These are phyloP conservation scores for Yarrowia sp. DNA, from an alignment of 805 yeast species.

Conservation along the genomic window DNA sequence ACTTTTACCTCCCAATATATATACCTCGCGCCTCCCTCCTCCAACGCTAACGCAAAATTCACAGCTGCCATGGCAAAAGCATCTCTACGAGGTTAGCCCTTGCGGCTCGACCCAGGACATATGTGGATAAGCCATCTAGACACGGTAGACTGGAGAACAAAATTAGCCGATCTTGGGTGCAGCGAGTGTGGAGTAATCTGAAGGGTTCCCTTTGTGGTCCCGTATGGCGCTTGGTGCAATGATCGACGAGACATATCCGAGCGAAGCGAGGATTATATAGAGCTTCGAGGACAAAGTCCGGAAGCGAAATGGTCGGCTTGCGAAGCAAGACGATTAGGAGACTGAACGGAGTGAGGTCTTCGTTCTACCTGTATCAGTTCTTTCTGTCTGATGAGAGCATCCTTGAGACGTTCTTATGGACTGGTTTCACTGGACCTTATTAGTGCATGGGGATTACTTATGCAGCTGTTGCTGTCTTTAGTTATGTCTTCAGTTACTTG, in stretches of 20 bases:
- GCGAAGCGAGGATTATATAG: not conserved
- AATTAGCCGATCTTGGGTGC: slow-evolving; percentile 62
- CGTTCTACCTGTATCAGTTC: too few species aligned
- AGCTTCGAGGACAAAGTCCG: too few species aligned
- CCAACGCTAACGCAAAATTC: slow-evolving; percentile 37
- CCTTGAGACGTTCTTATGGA: too few species aligned
- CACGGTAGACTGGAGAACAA: slow-evolving; percentile 52
- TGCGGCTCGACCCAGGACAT: slow-evolving; percentile 41
- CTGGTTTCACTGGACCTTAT: too few species aligned
- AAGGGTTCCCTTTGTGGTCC: slow-evolving; percentile 66
- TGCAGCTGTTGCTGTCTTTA: too few species aligned
- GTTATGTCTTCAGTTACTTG: too few species aligned
- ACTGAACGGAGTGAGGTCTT: too few species aligned
- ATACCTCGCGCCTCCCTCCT: slow-evolving; percentile 1
- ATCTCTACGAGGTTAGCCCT: slow-evolving; percentile 42
- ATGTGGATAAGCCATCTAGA: slow-evolving; percentile 34
- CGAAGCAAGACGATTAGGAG: too few species aligned
- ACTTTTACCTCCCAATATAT: not conserved
- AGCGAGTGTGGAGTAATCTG: slow-evolving; percentile 48
- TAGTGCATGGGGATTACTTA: too few species aligned
- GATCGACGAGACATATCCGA: slow-evolving; percentile 47
- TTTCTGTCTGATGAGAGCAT: too few species aligned
- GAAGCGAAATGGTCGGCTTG: too few species aligned
- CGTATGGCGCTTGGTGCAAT: slow-evolving; percentile 63
- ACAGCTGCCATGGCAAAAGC: slow-evolving; percentile 37